A percentile compares a stretch with the other conserved stretches of the same genome.
These are phyloP conservation scores for Podaxis sp. DNA, from an alignment of 768 basidiomycete genomes.

Conservation along the genomic window DNA sequence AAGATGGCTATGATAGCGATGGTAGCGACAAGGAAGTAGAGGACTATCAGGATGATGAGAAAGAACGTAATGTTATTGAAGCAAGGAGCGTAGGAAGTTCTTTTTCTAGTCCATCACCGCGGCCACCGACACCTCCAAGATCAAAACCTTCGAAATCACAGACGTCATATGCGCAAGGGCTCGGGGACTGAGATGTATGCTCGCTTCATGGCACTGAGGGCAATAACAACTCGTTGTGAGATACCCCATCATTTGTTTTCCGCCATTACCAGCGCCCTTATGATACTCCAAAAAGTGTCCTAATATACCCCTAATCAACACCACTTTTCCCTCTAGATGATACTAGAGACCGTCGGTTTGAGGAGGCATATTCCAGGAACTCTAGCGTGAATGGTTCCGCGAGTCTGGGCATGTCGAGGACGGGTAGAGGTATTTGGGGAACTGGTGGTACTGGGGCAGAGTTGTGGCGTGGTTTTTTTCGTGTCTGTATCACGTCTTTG, in stretches of 20 bases:
- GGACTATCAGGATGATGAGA: not conserved
- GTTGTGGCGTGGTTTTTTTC: not conserved
- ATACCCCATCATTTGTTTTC: not conserved
- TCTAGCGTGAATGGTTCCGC: conserved; percentile 1
- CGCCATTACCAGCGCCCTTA: not conserved
- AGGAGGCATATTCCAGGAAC: not conserved
- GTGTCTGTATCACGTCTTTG: not conserved
- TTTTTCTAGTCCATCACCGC: not conserved
- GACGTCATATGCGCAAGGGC: no score
- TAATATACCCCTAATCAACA: not conserved
- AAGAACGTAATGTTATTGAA: not conserved
- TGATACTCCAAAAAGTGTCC: no score
- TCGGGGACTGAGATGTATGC: not conserved
- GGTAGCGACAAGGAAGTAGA: not conserved
- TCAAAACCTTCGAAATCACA: not conserved
- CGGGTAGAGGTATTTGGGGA: not conserved
- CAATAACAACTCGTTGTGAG: not conserved
- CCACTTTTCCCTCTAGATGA: not conserved
- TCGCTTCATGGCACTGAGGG: not conserved
- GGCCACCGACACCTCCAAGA: not conserved
- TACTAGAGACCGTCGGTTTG: not conserved
- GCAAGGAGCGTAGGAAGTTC: not conserved
- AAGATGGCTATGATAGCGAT: not conserved
- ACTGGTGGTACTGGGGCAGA: not conserved
- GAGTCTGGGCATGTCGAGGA: not conserved